These are phyloP conservation scores for Neophaeococcomyces aloes DNA, from an alignment of 2,329 filamentous ascomycete genomes.

Conservation along the genomic window DNA sequence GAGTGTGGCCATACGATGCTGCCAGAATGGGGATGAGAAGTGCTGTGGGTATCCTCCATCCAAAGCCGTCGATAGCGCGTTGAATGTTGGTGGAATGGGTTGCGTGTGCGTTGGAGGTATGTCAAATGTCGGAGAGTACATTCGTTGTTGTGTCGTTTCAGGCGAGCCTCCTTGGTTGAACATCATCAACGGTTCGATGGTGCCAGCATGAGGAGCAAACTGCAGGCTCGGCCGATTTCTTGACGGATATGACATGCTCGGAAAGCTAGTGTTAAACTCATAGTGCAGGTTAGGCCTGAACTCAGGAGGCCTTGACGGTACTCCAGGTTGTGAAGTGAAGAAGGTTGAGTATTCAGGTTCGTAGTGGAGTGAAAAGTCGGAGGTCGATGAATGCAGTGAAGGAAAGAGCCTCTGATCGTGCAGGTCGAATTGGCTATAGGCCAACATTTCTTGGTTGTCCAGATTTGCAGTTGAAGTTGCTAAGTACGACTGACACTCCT, in stretches of 20 bases:
- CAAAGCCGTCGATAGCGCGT: background rate
- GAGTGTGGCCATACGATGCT: background rate
- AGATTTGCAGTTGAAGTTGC: background rate
- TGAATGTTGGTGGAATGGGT: background rate
- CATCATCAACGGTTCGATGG: conserved; percentile 7
- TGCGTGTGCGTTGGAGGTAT: background rate
- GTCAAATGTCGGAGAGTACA: background rate
- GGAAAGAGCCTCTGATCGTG: conserved; percentile 6
- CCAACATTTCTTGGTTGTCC: background rate
- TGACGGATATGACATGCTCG: background rate
- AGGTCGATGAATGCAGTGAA: background rate
- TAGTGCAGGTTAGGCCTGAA: background rate
- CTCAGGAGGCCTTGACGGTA: conserved; percentile 5
- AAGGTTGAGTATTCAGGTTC: background rate
- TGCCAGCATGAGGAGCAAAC: background rate
- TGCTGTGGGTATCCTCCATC: background rate
- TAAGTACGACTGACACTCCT: background rate
- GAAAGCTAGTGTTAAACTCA: background rate
- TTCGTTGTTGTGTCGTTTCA: background rate
- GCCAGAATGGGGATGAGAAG: background rate
- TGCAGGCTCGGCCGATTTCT: background rate
- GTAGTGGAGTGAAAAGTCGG: background rate
- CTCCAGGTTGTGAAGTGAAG: background rate
- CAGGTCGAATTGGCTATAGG: conserved; percentile 6
- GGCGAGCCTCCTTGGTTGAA: background rate